Base-by-base conservation (phyloP, 2,329 filamentous ascomycete genomes). In the Aureobasidium sp. region DNA sequence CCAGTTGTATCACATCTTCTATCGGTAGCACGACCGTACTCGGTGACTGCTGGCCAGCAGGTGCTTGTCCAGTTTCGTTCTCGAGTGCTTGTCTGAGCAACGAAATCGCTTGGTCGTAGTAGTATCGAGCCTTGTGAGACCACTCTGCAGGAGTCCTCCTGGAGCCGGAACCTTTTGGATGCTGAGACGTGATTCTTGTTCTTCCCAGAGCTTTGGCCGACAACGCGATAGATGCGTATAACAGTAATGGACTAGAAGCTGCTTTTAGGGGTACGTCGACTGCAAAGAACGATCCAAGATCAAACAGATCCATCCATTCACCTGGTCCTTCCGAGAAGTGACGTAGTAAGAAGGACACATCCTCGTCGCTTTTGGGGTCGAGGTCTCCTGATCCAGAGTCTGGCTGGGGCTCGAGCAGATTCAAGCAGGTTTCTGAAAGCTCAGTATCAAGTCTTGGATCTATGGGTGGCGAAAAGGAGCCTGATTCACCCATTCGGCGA, bases 311-410 rank as follows among this genome's bases (percentile, higher is more conserved):
- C 80, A 82, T 83, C 76, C 84, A 86, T 66, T 80, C 77, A 2
- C 83, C 83, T 15, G 82, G 79, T 1, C 79, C 79, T 72, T 85
- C 82, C 4, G 82, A 81, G 69, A 84, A 86, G 70, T 84, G 82
- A 29, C 83, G 76, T 56, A 86, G 71, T 4, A 86, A 73, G 67
- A 83, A 86, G 20, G 82, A 79, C 55, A 83, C 75, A 67, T 85
- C 82, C 63, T 81, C 78, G 53, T 83, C 79, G n/a, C 51, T 45
- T 20, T 65, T 63, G 9, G 59, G 39, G 12, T 62, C 60, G 34
- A 42, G 44, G 29, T 55, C 52, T 20, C 34, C 51, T 37, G 36
- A 31, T 47, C 34, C 53, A 29, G 44, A 51, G 44, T 49, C 53
- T 39, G 37, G 4, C 41, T 27, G 41, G 25, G 31, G 17, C 14